Evolutionary conservation across 768 basidiomycete species (phyloP), one percentile per base, ranked within the genome.

Genomic region (Tylopilus rubrobrunneus): DNA sequence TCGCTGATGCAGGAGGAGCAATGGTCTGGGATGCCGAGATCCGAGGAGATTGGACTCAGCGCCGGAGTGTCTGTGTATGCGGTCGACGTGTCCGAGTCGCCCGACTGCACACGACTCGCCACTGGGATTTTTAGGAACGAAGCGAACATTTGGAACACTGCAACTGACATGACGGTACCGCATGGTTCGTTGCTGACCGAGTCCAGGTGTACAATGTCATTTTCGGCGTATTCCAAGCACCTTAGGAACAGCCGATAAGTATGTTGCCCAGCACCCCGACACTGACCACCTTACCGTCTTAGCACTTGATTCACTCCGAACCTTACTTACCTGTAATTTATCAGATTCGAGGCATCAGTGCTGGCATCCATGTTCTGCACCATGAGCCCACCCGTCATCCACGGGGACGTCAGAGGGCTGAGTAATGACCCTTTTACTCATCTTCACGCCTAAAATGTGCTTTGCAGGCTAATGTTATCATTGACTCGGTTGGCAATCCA

Each of bases 351-450:
- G 73, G 76, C 7, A 76, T 82, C 29, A 71, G 74, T 28, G 60
- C 69, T 33, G 82, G 82, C 10, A 60, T 82, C 28, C 63, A 73
- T 43, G 73, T 82, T 23, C 64, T 83, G 33, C 53, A 72, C 67
- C 27, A 78, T 80, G 75, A 60, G 62, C 36, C 78, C 78, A n/a
- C 71, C 76, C 15, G 68, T 82, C n/a, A 75, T 81, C 5, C 81
- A 83, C 43, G 82, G 81, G 5, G 78, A 82, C 61, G 68, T 83
- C 55, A 80, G 78, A 70, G 76, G 76, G 41, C 79, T 79, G 36
- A 45, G 74, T 65, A 25, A 44, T 19, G 28, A 33, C 34, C 7
- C 19, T 33, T 45, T 19, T 8, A 14, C 19, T 7, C 19, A 45
- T 43, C 49, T 29, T 36, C 36, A 42, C 7, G 31, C 8, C 41